A percentile compares a stretch with the other conserved stretches of the same genome.
Conservation (phyloP, 495 filamentous ascomycete species). For the Tetracladium setigerum region DNA sequence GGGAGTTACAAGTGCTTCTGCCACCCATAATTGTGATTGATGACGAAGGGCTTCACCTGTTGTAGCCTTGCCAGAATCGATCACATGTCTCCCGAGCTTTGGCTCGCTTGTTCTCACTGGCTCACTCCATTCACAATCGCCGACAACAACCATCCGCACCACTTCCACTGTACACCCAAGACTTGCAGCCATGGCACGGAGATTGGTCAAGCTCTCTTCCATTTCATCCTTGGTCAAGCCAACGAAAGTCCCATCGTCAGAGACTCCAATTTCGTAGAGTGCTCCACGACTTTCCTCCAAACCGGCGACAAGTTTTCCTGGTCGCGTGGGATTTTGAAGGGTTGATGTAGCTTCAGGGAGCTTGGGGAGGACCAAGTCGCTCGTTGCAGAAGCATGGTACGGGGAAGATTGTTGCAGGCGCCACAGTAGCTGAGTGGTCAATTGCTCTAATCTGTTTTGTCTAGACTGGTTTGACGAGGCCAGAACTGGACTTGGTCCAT, state of each 20-base stretch:
- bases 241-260: conserved; percentile 87
- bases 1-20: conserved; percentile 73
- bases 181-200: conserved; percentile 84
- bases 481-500: conserved; percentile 21
- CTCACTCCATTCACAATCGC: conserved; percentile 68
- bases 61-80: background rate
- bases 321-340: conserved; percentile 46
- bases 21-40: conserved; percentile 69
- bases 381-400: conserved; percentile 70
- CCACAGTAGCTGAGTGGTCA: conserved; percentile 95
- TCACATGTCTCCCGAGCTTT: background rate
- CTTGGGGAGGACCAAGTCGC: conserved; percentile 61
- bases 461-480: conserved; percentile 51
- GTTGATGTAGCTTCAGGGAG: conserved; percentile 56
- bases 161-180: conserved; percentile 85
- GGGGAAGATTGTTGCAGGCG: conserved; percentile 90
- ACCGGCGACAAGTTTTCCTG: conserved; percentile 62
- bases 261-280: conserved; percentile 92
- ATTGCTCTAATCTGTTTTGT: conserved; percentile 76
- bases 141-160: conserved; percentile 75
- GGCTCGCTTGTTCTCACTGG: background rate
- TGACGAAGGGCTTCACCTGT: conserved; percentile 11
- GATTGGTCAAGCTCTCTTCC: conserved; percentile 76
- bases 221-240: conserved; percentile 88
- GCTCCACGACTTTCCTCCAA: conserved; percentile 90